These are phyloP conservation scores for Isabelozyma rhagii DNA, from an alignment of 805 yeast genomes.

Conservation along the genomic window DNA sequence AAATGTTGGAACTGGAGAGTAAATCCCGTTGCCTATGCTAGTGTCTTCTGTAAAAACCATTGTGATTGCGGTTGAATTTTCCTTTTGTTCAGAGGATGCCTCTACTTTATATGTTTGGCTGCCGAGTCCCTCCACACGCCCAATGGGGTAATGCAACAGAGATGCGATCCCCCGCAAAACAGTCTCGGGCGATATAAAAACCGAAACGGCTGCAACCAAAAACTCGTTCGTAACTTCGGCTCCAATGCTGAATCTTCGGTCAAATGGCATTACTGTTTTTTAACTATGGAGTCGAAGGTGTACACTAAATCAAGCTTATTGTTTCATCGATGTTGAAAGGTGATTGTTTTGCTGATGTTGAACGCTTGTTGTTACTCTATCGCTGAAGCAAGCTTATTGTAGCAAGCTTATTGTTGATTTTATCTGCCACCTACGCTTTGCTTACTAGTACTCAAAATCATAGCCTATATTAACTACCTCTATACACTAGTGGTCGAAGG, in stretches of 20 bases:
- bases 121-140: background rate
- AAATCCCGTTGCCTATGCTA: conserved; percentile 16
- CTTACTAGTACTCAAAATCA: background rate
- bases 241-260: too few relatives aligned
- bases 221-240: too few relatives aligned
- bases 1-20: conserved; percentile 29
- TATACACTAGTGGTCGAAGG: conserved; percentile 1
- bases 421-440: too few relatives aligned
- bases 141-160: background rate
- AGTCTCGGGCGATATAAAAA: background rate
- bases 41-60: background rate
- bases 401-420: too few relatives aligned
- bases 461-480: background rate
- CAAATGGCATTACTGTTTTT: too few relatives aligned
- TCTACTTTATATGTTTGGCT: background rate
- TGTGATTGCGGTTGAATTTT: background rate
- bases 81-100: too few relatives aligned
- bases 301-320: too few relatives aligned
- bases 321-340: too few relatives aligned
- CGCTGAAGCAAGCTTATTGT: too few relatives aligned
- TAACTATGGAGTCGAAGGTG: too few relatives aligned
- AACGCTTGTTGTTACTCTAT: too few relatives aligned
- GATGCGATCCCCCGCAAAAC: background rate
- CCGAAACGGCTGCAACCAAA: background rate
- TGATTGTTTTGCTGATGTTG: too few relatives aligned